Conservation (phyloP, 345 rosid genomes). For the Odontarrhena argentea region DNA sequence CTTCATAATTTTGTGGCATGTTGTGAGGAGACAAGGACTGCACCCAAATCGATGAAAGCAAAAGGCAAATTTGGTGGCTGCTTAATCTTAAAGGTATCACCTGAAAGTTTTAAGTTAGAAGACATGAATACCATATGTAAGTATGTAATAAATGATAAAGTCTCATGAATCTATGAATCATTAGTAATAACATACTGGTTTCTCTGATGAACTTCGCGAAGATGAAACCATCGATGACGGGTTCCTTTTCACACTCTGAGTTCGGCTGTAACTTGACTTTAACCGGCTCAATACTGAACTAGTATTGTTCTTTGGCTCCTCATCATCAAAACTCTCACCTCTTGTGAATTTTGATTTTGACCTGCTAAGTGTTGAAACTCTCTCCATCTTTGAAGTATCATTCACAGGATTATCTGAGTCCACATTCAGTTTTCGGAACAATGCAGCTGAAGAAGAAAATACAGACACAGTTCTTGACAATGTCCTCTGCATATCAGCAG, state of each 20-base stretch:
- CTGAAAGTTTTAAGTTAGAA: constrained; percentile 35
- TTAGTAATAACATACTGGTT: constrained; percentile 38
- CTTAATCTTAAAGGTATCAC: constrained; percentile 58
- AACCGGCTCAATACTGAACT: constrained; percentile 52
- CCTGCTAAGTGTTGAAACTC: constrained; percentile 48
- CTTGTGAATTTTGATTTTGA: constrained; percentile 45
- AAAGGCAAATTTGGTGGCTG: constrained; percentile 66
- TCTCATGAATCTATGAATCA: not conserved
- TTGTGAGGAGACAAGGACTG: constrained; percentile 70
- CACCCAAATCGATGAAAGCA: constrained; percentile 75
- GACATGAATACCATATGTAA: constrained; percentile 20
- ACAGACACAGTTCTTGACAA: constrained; percentile 72
- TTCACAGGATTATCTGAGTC: constrained; percentile 45
- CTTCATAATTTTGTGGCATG: constrained; percentile 72
- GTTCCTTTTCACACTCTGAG: constrained; percentile 42
- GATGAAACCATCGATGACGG: constrained; percentile 22
- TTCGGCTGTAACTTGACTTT: constrained; percentile 58
- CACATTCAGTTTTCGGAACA: constrained; percentile 54
- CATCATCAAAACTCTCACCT: constrained; percentile 35
- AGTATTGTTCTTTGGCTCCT: constrained; percentile 39
- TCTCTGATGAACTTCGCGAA: constrained; percentile 37
- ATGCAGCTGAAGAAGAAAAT: constrained; percentile 77
- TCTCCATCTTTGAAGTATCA: constrained; percentile 42
- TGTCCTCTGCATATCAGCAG: constrained; percentile 55
- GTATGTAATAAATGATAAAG: not conserved